Conservation (phyloP, 192 early-diverging fungal species). For the Allomyces macrogynus region DNA sequence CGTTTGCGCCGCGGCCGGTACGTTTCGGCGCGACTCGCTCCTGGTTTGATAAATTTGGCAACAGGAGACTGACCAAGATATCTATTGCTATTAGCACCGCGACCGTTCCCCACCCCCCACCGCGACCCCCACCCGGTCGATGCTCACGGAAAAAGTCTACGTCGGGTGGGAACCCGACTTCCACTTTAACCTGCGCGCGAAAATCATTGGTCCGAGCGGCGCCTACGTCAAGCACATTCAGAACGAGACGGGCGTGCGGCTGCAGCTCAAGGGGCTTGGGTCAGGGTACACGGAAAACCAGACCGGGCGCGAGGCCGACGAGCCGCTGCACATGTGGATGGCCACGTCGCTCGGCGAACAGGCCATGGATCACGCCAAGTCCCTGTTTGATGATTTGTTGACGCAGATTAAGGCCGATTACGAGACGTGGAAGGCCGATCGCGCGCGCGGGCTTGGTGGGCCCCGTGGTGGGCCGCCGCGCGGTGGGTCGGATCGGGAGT, state of each 20-base stretch:
- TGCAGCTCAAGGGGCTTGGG: constrained; percentile 65
- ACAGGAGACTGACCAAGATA: no score
- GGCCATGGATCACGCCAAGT: constrained; percentile 39
- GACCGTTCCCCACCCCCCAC: background rate
- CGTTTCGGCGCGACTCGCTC: no score
- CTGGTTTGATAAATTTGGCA: no score
- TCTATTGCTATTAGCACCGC: no score
- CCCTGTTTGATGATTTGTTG: constrained; percentile 53
- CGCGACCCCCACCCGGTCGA: background rate
- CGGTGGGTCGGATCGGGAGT: background rate
- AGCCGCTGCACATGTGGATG: constrained; percentile 65
- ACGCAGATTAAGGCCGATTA: constrained; percentile 55
- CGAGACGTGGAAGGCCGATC: constrained; percentile 22
- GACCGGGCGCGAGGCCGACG: constrained; percentile 40
- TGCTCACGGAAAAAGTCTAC: constrained; percentile 34
- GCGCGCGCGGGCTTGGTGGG: background rate
- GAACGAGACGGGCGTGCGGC: constrained; percentile 46
- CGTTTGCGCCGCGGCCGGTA: background rate
- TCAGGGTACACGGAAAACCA: constrained; percentile 54
- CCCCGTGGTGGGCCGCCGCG: background rate
- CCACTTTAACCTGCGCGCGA: constrained; percentile 64
- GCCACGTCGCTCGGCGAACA: constrained; percentile 37
- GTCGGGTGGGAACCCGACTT: constrained; percentile 53
- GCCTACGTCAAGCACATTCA: constrained; percentile 76
- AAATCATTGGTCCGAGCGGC: constrained; percentile 64